Evolutionary conservation across 352 stramenopile species (phyloP).

Genomic region (Hyaloperonospora brassicae): DNA sequence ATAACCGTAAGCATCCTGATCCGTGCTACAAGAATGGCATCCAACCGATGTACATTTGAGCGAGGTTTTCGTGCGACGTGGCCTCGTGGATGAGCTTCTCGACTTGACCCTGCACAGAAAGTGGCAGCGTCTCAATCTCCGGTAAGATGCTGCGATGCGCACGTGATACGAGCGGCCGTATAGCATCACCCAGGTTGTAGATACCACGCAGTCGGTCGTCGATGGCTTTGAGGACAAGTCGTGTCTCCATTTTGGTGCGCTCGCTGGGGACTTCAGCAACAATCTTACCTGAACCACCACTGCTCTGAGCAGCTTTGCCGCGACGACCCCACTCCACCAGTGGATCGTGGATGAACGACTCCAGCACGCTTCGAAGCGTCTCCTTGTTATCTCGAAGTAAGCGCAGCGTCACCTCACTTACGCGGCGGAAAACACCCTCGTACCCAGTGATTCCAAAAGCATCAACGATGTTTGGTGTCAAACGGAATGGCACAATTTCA

Average conservation of each 20-base stretch:
- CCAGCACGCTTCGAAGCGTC: conserved; percentile 96
- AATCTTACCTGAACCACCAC: conserved; percentile 21
- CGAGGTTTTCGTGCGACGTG: conserved; percentile 87
- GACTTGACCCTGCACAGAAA: conserved; percentile 91
- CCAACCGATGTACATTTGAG: conserved; percentile 94
- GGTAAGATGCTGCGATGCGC: conserved; percentile 62
- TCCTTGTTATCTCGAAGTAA: conserved; percentile 94
- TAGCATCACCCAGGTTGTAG: conserved; percentile 86
- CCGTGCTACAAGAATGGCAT: conserved; percentile 81
- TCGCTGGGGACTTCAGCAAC: conserved; percentile 48
- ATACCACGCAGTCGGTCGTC: conserved; percentile 88
- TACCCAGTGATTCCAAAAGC: conserved; percentile 96
- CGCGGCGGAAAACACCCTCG: conserved; percentile 91
- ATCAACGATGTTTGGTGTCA: conserved; percentile 99
- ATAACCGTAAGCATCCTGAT: too few species aligned
- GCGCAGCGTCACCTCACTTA: conserved; percentile 87
- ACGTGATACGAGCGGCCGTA: conserved; percentile 55
- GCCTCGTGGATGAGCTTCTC: conserved; percentile 92
- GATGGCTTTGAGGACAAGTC: conserved; percentile 84
- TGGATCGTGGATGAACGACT: conserved; percentile 99
- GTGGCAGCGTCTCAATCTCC: conserved; percentile 80
- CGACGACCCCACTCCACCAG: conserved; percentile 87
- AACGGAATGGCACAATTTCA: conserved; percentile 99
- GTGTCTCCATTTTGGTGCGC: conserved; percentile 81
- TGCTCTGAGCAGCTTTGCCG: conserved; percentile 57